Evolutionary conservation across 805 yeast genomes (phyloP), one percentile per base, ranked within the genome.

Genomic region (Starmerella tilneyi): DNA sequence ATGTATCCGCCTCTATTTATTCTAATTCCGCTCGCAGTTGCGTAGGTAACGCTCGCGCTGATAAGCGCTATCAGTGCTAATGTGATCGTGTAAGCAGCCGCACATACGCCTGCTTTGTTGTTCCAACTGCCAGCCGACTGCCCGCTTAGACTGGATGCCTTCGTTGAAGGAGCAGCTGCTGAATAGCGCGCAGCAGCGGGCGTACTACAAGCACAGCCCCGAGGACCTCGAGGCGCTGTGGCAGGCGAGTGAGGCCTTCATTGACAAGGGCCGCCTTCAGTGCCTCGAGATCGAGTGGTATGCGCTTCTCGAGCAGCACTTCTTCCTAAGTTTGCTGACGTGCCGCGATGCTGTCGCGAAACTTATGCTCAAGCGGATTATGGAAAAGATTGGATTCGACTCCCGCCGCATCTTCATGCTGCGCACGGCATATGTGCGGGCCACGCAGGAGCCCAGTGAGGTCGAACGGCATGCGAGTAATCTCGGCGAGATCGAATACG

Each of bases 341-440:
- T 68, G 74, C 41, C 72, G 76, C 46, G 94, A 84, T 57, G 63
- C 69, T 2, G 85, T 78, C 50, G 95, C 96, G 9, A 75, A 79
- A 53, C 63, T 73, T 9, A 65, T 76, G 49, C 70, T 84, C 46
- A 82, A 80, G 46, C 66, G 76, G 37, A 59, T 88, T 13, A 60
- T 73, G 28, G 96, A 88, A 57, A 74, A 75, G 57, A 78, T 86
- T 58, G 78, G 76, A 28, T 60, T 61, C 16, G 63, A 67, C 19
- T 69, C 81, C 19, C 78, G 78, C 53, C 66, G 84, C 47, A 63
- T 82, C 34, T 70, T 70, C 19, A 59, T 75, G 9, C 64, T 82
- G 55, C 71, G 71, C 46, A 70, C 81, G 27, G 63, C 75, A 39
- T 78, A 73, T 52, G 56, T 74, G 12, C 83, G 81, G 57, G 73